These are phyloP conservation scores for Erigeron canadensis DNA, from an alignment of 129 eudicot genomes.

Conservation along the genomic window DNA sequence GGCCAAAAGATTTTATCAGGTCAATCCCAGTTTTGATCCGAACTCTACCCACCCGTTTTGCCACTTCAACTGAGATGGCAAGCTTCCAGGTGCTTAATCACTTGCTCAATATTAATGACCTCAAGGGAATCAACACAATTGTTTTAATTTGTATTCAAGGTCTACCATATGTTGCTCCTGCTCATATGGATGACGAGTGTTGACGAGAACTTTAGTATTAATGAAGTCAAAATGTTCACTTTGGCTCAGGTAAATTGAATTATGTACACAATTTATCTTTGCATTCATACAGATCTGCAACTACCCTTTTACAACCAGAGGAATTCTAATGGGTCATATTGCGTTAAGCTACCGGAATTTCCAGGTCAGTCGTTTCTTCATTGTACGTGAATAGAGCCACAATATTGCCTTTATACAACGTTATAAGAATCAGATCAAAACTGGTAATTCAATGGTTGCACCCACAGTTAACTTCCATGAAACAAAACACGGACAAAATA, in stretches of 20 bases:
- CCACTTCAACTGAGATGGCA: neutral
- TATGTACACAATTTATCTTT: neutral
- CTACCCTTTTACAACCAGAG: constrained; percentile 93
- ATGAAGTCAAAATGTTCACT: neutral
- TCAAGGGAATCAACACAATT: neutral
- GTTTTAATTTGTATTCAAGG: neutral
- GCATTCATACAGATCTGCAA: constrained; percentile 62
- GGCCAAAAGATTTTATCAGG: neutral
- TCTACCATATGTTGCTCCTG: neutral
- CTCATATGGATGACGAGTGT: constrained; percentile 1
- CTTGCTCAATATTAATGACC: neutral
- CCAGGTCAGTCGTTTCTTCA: constrained; percentile 50
- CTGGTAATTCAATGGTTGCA: constrained; percentile 3
- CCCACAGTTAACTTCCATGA: constrained; percentile 13
- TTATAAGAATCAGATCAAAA: constrained; percentile 11
- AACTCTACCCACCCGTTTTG: neutral
- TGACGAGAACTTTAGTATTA: constrained; percentile 3
- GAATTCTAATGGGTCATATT: constrained; percentile 94
- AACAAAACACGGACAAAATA: neutral
- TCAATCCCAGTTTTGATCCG: neutral
- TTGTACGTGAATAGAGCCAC: neutral
- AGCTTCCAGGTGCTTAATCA: constrained; percentile 4
- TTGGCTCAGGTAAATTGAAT: neutral
- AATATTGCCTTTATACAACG: constrained; percentile 14
- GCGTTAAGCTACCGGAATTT: constrained; percentile 73